A percentile compares a stretch with the other conserved stretches of the same genome.
These are phyloP conservation scores for Phytopythium aichiense DNA, from an alignment of 352 stramenopile species.

Conservation along the genomic window DNA sequence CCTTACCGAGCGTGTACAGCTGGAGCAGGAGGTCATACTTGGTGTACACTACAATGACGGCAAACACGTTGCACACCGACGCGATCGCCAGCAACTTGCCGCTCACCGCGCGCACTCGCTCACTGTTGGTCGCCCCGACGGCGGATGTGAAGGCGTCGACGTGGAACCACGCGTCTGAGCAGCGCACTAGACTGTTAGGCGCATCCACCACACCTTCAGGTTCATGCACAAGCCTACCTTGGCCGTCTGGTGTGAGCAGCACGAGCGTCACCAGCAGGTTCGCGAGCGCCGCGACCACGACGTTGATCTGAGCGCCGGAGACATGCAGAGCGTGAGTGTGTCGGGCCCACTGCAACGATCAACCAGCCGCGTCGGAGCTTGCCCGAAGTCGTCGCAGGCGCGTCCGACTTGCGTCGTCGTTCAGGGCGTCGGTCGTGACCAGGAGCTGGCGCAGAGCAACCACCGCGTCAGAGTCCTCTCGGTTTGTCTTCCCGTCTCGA, in stretches of 20 bases:
- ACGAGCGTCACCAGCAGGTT: conserved; percentile 23
- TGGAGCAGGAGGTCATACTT: conserved; percentile 29
- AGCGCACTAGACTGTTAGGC: not conserved
- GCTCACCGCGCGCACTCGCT: conserved; percentile 29
- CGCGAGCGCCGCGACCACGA: conserved; percentile 12
- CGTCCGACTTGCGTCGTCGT: conserved; percentile 23
- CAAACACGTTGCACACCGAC: conserved; percentile 26
- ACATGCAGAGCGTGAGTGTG: not conserved
- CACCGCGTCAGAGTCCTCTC: not conserved
- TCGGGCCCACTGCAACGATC: not conserved
- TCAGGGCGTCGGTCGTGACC: conserved; percentile 35
- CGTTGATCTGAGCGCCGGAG: conserved; percentile 8
- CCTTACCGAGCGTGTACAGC: conserved; percentile 43
- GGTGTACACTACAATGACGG: conserved; percentile 17
- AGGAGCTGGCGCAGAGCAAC: conserved; percentile 20
- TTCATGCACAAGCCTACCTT: conserved; percentile 12
- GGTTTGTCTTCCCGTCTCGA: too few species aligned
- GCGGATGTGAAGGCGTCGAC: conserved; percentile 30
- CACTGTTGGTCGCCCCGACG: conserved; percentile 12
- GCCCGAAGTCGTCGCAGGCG: conserved; percentile 25
- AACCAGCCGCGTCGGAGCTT: not conserved
- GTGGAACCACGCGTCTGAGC: conserved; percentile 49
- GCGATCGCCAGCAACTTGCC: conserved; percentile 25
- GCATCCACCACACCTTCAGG: not conserved
- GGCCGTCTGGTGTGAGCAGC: conserved; percentile 22